phyloP scores from a whole-genome alignment of 345 rosid species.

The Gossypioides kirkii region DNA sequence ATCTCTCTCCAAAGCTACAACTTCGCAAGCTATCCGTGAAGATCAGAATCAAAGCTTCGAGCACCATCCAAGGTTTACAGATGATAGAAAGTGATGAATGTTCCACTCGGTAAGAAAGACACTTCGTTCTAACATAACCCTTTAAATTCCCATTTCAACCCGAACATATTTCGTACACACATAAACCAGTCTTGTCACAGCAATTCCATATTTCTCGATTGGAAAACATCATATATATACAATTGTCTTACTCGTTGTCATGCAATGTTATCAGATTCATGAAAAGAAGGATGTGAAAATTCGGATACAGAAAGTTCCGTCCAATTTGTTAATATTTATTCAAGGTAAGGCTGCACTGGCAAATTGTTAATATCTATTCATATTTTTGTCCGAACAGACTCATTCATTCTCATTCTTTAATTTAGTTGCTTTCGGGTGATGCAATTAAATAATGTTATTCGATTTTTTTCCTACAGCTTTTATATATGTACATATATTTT shows the following conservation, averaged over 20 bases:
- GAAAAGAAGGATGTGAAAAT: constrained; percentile 1
- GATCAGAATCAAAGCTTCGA: constrained; percentile 6
- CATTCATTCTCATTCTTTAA: neutral
- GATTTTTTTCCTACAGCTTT: neutral
- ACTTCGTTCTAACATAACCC: neutral
- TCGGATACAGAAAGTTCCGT: neutral
- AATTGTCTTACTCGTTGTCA: neutral
- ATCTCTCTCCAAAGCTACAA: constrained; percentile 6
- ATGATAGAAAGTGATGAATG: constrained; percentile 6
- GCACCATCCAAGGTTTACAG: neutral
- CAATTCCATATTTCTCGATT: neutral
- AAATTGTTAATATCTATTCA: neutral
- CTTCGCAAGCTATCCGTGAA: constrained; percentile 13
- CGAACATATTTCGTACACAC: neutral
- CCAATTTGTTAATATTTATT: neutral
- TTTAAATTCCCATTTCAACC: neutral
- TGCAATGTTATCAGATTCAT: neutral
- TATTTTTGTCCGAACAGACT: neutral
- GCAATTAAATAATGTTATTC: neutral
- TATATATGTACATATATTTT: too few species aligned
- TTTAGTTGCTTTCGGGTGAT: neutral
- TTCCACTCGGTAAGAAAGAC: neutral
- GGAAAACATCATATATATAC: neutral
- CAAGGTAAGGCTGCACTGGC: neutral
- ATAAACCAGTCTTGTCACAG: neutral